Base-by-base conservation (phyloP, 768 basidiomycete genomes). In the Lepiota brunneoincarnata region DNA sequence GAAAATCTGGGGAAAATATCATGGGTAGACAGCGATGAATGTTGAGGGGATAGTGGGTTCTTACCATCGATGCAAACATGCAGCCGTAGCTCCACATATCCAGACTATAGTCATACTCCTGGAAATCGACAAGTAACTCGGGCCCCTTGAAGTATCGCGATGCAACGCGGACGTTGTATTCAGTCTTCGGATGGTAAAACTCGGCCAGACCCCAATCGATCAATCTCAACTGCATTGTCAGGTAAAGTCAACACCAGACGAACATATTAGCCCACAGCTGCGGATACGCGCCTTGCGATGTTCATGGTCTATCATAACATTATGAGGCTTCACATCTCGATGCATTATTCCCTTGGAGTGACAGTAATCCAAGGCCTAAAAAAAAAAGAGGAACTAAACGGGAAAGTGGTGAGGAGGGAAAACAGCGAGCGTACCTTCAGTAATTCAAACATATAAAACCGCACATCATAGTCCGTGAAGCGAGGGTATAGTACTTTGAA, bases 271-370 rank as follows among this genome's bases (percentile, higher is more conserved):
- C 54, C 37, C 10, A 50, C 18, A 34, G 39, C 31, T 40, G 34
- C n/a, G 48, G n/a, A 26, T 15, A 66, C 74, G 56, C 64, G 92
- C 94, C 78, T 95, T 92, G 67, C 92, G 86, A 70, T 90, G 90
- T 63, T 98, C 93, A 67, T 98, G 95, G 71, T 98, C 96, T 71
- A 98, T 98, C 94, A 98, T 98, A 51, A 98, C 93, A 70, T 98
- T 98, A 72, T 97, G 94, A 11, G 96, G 96, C 67, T 98, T 98
- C 55, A 98, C 96, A 68, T 98, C 96, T 61, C 96, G 79, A 69
- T 98, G 95, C 93, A 98, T 98, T 69, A 98, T 98, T 7, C 96
- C 96, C 63, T 95, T 93, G 26, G 96, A 98, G 71, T 98, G 96
- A 64, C 96, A 98, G 69, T 86, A 98, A 72, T 98, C 96, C 67